Percentiles rank a stretch among this genome's conserved stretches.
Evolutionary conservation across 1,284 basidiomycete species (phyloP).

Genomic region (Cystobasidium sp.): DNA sequence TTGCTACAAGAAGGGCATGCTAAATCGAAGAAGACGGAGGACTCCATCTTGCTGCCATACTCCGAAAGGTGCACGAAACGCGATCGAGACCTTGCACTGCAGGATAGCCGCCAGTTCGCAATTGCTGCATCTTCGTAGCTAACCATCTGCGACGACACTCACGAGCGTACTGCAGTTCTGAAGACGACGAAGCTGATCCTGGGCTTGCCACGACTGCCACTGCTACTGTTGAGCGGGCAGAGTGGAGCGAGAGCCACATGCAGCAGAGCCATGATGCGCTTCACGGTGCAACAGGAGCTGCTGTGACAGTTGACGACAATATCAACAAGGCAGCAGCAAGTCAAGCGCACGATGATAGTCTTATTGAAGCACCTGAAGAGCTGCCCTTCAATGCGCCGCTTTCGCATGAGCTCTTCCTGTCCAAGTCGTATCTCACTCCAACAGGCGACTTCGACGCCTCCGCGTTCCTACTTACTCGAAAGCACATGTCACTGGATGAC

Average conservation of each 20-base stretch:
- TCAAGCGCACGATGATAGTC: neutral
- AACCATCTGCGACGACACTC: no score
- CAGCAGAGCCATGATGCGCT: conserved; percentile 15
- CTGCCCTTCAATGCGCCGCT: conserved; percentile 38
- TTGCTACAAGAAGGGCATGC: no score
- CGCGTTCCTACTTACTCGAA: conserved; percentile 82
- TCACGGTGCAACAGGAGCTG: neutral
- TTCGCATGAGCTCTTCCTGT: conserved; percentile 40
- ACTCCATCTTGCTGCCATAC: no score
- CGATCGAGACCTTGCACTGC: no score
- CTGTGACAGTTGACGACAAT: conserved; percentile 7
- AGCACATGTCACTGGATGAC: conserved; percentile 83
- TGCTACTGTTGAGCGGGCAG: neutral
- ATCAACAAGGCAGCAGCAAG: neutral
- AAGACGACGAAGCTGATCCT: neutral
- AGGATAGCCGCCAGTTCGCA: no score
- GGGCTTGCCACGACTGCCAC: neutral
- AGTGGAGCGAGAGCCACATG: neutral
- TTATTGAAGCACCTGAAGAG: conserved; percentile 20
- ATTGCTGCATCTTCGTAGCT: no score
- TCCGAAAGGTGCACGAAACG: no score
- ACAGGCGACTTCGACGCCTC: conserved; percentile 72
- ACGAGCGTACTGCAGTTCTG: no score
- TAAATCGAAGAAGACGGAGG: no score
- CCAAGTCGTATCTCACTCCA: neutral